A percentile compares a stretch with the other conserved stretches of the same genome.
Conservation (phyloP, 768 basidiomycete genomes). For the Phanerochaete carnosa region DNA sequence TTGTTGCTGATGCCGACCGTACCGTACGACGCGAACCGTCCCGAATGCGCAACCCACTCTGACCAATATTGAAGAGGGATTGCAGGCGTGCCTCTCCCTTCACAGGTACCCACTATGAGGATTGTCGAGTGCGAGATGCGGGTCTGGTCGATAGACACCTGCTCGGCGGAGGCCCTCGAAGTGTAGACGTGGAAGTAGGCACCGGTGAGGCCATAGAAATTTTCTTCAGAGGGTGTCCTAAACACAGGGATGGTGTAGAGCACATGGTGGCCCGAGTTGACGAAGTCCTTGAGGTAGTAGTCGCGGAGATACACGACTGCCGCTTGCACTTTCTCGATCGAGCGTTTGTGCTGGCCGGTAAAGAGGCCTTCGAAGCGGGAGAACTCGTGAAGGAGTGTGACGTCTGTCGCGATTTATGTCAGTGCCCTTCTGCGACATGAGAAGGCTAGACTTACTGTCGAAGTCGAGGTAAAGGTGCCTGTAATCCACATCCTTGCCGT, state of each 20-base stretch:
- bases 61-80: slow-evolving; percentile 10
- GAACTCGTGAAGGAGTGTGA: slow-evolving; percentile 21
- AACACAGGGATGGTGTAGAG: slow-evolving; percentile 23
- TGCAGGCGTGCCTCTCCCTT: slow-evolving; percentile 6
- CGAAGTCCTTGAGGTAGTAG: slow-evolving; percentile 19
- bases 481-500: slow-evolving; percentile 11
- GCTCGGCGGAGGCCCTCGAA: neutral
- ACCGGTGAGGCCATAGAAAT: slow-evolving; percentile 13
- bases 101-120: slow-evolving; percentile 22
- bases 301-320: slow-evolving; percentile 19
- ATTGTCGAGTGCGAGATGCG: slow-evolving; percentile 14
- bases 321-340: slow-evolving; percentile 18
- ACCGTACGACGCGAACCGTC: slow-evolving; percentile 17
- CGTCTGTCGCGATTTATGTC: slow-evolving; percentile 5
- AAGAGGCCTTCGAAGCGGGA: slow-evolving; percentile 19
- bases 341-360: slow-evolving; percentile 8
- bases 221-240: neutral
- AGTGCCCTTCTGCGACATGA: neutral
- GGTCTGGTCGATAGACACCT: neutral
- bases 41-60: slow-evolving; percentile 14
- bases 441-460: slow-evolving; percentile 11
- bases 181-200: slow-evolving; percentile 16
- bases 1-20: slow-evolving; percentile 19
- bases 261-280: slow-evolving; percentile 16
- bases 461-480: slow-evolving; percentile 25